Evolutionary conservation across 202 grass and related monocot species (phyloP).

Genomic region (Tripidium arundinaceum): DNA sequence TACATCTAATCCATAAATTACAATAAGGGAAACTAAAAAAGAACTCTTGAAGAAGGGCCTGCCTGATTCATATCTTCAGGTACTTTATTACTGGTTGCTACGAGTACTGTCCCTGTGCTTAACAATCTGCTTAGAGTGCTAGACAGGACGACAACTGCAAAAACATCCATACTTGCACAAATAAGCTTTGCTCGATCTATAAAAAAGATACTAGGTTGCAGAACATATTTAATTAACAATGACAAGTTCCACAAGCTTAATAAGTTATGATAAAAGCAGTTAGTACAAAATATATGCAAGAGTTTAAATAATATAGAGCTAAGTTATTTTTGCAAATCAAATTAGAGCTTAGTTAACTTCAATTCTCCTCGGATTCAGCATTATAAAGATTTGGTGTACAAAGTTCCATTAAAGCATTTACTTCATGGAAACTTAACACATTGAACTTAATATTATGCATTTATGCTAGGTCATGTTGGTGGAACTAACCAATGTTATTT

Average conservation of each 20-base stretch:
- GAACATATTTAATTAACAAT: neutral
- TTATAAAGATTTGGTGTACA: neutral
- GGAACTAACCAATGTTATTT: neutral
- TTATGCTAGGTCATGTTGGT: neutral
- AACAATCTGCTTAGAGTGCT: constrained; percentile 78
- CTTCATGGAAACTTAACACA: neutral
- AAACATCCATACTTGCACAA: constrained; percentile 72
- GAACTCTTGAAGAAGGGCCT: neutral
- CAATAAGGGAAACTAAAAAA: neutral
- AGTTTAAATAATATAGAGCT: neutral
- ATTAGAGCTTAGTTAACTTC: neutral
- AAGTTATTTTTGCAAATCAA: too few relatives aligned
- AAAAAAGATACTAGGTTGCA: neutral
- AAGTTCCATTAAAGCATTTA: neutral
- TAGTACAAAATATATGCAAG: neutral
- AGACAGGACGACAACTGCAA: constrained; percentile 83
- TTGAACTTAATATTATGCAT: neutral
- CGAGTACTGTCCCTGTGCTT: constrained; percentile 77
- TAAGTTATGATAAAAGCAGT: neutral
- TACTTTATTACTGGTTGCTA: constrained; percentile 76
- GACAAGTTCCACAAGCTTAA: neutral
- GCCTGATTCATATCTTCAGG: constrained; percentile 94
- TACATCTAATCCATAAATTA: constrained; percentile 5
- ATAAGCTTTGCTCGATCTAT: constrained; percentile 9
- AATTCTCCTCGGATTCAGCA: neutral